A percentile compares a stretch with the other conserved stretches of the same genome.
phyloP scores from a whole-genome alignment of 2,329 filamentous ascomycete genomes.

The Sphaceloma murrayae region DNA sequence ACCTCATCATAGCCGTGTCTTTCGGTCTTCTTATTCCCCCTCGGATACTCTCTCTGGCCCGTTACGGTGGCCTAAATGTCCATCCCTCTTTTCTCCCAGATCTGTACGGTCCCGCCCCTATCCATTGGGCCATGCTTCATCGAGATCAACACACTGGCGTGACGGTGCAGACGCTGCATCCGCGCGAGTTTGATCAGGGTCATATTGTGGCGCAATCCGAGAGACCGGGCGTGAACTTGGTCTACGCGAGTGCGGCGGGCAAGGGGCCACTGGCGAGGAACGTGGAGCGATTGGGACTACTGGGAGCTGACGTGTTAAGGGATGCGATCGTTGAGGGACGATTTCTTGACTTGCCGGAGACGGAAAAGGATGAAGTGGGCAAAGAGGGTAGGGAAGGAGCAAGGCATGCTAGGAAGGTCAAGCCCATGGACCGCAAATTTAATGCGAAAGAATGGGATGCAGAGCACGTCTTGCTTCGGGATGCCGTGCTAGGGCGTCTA shows the following conservation, averaged over 20 bases:
- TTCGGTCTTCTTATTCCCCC: conserved; percentile 85
- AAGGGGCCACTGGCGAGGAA: neutral
- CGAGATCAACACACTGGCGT: conserved; percentile 57
- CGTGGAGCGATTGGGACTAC: conserved; percentile 44
- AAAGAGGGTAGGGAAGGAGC: conserved; percentile 28
- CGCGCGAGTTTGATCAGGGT: conserved; percentile 67
- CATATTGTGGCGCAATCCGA: conserved; percentile 58
- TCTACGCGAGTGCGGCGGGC: neutral
- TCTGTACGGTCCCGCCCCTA: conserved; percentile 73
- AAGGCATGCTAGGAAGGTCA: conserved; percentile 63
- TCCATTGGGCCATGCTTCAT: conserved; percentile 72
- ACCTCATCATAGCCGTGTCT: conserved; percentile 84
- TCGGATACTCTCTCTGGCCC: conserved; percentile 57
- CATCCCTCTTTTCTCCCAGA: conserved; percentile 87
- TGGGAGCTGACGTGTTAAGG: conserved; percentile 64
- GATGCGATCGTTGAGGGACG: conserved; percentile 49
- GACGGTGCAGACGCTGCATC: conserved; percentile 78
- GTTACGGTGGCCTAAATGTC: conserved; percentile 84
- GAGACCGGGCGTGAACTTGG: conserved; percentile 40
- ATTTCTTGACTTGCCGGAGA: conserved; percentile 51
- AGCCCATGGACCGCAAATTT: conserved; percentile 52
- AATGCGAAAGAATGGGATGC: conserved; percentile 48
- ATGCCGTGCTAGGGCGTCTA: conserved; percentile 53
- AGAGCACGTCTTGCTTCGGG: conserved; percentile 46
- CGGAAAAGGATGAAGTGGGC: no score